phyloP scores from a whole-genome alignment of 208 protist genomes.

The Crithidia bombi region DNA sequence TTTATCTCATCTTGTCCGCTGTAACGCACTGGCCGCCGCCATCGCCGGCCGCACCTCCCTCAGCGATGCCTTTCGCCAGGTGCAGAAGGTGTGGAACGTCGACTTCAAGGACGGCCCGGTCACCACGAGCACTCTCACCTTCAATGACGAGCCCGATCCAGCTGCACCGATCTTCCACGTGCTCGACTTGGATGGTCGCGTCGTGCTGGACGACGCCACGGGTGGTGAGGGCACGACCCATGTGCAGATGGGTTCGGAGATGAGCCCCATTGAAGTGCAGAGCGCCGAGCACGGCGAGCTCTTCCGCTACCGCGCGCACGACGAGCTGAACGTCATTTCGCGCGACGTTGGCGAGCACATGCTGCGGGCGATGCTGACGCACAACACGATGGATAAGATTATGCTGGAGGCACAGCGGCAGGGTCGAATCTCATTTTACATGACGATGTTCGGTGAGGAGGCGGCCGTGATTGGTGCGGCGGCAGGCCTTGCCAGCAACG shows the following conservation, averaged over 20 bases:
- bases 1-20: slow-evolving; percentile 17
- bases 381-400: slow-evolving; percentile 93
- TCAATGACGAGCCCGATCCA: slow-evolving; percentile 40
- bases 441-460: slow-evolving; percentile 97
- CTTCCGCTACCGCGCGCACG: slow-evolving; percentile 29
- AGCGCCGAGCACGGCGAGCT: slow-evolving; percentile 27
- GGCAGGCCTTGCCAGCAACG: slow-evolving; percentile 84
- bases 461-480: slow-evolving; percentile 90
- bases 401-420: slow-evolving; percentile 95
- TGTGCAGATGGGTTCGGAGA: neutral
- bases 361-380: slow-evolving; percentile 92
- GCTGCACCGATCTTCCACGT: slow-evolving; percentile 70
- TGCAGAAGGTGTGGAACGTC: slow-evolving; percentile 72
- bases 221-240: slow-evolving; percentile 3
- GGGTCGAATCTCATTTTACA: slow-evolving; percentile 97
- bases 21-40: slow-evolving; percentile 31
- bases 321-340: slow-evolving; percentile 30
- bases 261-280: slow-evolving; percentile 1
- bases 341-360: slow-evolving; percentile 69
- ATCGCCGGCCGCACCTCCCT: slow-evolving; percentile 30
- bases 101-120: slow-evolving; percentile 53
- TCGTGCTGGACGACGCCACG: slow-evolving; percentile 25
- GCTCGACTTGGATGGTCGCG: slow-evolving; percentile 57
- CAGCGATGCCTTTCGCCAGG: slow-evolving; percentile 43
- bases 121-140: slow-evolving; percentile 55